Base-by-base conservation (phyloP, 1,284 basidiomycete genomes). In the Austroboletus novae-zelandiae region DNA sequence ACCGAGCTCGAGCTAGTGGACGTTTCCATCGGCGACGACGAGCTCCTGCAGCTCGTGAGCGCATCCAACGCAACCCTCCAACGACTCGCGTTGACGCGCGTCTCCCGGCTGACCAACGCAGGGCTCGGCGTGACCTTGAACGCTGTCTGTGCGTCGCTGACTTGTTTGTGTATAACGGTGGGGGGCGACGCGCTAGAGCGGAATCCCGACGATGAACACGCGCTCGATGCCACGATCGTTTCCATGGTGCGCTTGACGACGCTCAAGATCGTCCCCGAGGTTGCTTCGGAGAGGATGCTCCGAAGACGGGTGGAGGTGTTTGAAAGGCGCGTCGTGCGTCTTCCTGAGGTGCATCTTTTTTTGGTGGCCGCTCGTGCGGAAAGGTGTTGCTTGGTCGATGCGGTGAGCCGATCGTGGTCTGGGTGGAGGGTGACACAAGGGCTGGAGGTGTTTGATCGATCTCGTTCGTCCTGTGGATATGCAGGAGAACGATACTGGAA, bases 231-330 rank as follows among this genome's bases (percentile, higher is more conserved):
- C 8, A 32, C 7, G 17, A 45, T 52, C 20, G 8, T 34, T 5
- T n/a, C 32, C 10, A 51, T 57, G 54, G 30, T 11, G n/a, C 44
- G 44, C 17, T 42, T 59, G 41, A 34, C n/a, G 17, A 17, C 13
- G 9, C 9, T 58, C n/a, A 5, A 17, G 34, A 45, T 59, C n/a
- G 14, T 6, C 18, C 25, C 31, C 1, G 18, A 40, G 4, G 1
- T 56, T 9, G 57, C 46, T 3, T 53, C 57, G 5, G 42, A 47
- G 18, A 40, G 23, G 41, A 52, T 59, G 57, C 1, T 59, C 10
- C 39, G 37, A 47, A 31, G 47, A 20, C 48, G 35, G 2, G 9
- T 48, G 2, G 32, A 34, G 9, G 45, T 30, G 8, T 55, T 51
- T 14, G 9, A 5, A 8, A 18, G 34, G 11, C 17, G 10, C 17